These are phyloP conservation scores for Takashimella tepidaria DNA, from an alignment of 1,284 basidiomycete species.

Conservation along the genomic window DNA sequence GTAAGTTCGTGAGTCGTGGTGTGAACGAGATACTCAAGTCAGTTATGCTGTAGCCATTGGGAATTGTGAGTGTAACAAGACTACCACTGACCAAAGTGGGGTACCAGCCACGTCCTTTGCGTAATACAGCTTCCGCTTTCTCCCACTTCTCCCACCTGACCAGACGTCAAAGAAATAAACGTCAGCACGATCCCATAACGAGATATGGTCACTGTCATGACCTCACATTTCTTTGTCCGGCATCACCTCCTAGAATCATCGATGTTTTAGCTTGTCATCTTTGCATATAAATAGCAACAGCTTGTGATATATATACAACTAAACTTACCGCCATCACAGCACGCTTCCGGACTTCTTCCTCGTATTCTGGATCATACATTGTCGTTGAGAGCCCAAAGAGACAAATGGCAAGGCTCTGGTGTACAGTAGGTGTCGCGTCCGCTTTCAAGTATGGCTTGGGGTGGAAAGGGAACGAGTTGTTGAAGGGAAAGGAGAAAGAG, in stretches of 20 bases:
- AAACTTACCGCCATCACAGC: slow-evolving; percentile 38
- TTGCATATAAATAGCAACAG: slow-evolving; percentile 4
- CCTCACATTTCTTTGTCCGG: slow-evolving; percentile 36
- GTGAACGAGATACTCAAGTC: too few species aligned
- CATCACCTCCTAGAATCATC: slow-evolving; percentile 32
- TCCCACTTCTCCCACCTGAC: slow-evolving; percentile 42
- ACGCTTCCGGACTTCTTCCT: slow-evolving; percentile 34
- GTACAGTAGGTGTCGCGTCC: neutral
- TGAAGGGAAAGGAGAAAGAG: neutral
- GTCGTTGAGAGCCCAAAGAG: slow-evolving; percentile 19
- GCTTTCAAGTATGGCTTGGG: neutral
- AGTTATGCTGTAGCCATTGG: neutral
- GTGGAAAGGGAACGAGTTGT: neutral
- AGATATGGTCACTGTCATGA: neutral
- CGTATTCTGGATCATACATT: slow-evolving; percentile 35
- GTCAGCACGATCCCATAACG: neutral
- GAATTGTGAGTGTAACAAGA: neutral
- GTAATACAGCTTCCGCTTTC: slow-evolving; percentile 36
- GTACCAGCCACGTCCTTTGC: slow-evolving; percentile 42
- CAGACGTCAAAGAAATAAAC: too few species aligned
- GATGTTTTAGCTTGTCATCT: too few species aligned
- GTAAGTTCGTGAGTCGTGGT: too few species aligned
- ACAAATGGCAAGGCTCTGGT: slow-evolving; percentile 26
- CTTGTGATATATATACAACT: neutral
- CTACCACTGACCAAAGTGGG: slow-evolving; percentile 29